Conservation (phyloP, 345 rosid species). For the Linum tenue region DNA sequence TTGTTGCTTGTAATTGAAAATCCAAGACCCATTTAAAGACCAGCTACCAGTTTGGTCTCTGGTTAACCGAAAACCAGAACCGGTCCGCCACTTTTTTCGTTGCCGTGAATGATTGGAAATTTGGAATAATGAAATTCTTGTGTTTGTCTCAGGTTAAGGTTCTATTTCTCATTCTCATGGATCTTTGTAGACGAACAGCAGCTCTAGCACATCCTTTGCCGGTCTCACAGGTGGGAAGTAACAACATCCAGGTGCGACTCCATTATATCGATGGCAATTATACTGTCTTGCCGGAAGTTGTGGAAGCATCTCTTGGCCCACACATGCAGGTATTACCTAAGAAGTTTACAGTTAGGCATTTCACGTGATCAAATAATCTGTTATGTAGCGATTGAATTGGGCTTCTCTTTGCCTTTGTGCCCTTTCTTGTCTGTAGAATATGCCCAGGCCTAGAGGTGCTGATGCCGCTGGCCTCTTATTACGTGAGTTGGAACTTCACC, state of each 20-base stretch:
- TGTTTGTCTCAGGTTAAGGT: constrained; percentile 66
- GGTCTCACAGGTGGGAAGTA: constrained; percentile 85
- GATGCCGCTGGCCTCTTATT: constrained; percentile 98
- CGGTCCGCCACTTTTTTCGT: too few relatives aligned
- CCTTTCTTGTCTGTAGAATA: constrained; percentile 42
- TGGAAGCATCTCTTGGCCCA: constrained; percentile 97
- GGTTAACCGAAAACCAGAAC: too few relatives aligned
- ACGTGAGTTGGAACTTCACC: constrained; percentile 93
- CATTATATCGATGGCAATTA: constrained; percentile 96
- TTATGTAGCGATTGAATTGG: too few relatives aligned
- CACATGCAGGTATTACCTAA: constrained; percentile 79
- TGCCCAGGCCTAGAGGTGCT: constrained; percentile 99
- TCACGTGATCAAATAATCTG: too few relatives aligned
- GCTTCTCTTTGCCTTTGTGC: neutral
- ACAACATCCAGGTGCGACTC: constrained; percentile 86
- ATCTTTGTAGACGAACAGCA: constrained; percentile 86
- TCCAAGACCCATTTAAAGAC: too few relatives aligned
- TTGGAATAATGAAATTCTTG: constrained; percentile 1
- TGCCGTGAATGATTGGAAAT: constrained; percentile 14
- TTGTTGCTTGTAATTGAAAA: too few relatives aligned
- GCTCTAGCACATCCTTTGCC: constrained; percentile 70
- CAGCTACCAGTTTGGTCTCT: too few relatives aligned
- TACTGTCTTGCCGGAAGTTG: constrained; percentile 97
- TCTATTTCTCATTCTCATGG: constrained; percentile 95
- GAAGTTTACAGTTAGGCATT: too few relatives aligned